Conservation (phyloP, 1,284 basidiomycete species). For the Sporisorium reilianum region DNA sequence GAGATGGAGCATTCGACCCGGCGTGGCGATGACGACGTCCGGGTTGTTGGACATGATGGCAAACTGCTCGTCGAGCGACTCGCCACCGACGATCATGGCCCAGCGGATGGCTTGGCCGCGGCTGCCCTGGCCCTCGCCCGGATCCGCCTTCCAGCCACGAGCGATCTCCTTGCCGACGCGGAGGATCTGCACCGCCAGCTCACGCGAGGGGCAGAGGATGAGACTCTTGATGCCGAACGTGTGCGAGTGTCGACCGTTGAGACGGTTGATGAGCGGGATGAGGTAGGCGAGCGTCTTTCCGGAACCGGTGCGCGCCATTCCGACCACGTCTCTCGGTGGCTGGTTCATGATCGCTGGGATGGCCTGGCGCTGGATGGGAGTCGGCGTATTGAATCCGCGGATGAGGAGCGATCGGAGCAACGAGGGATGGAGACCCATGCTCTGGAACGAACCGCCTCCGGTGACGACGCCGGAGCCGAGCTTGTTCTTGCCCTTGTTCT, state of each 20-base stretch:
- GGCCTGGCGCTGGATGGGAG: constrained; percentile 92
- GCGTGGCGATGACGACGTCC: constrained; percentile 79
- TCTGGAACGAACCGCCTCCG: constrained; percentile 68
- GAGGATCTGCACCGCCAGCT: constrained; percentile 92
- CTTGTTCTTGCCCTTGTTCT: constrained; percentile 62
- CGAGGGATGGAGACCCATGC: constrained; percentile 77
- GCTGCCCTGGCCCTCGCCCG: constrained; percentile 71
- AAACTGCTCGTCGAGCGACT: constrained; percentile 95
- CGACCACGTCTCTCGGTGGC: constrained; percentile 93
- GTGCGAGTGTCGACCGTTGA: constrained; percentile 83
- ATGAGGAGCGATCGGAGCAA: constrained; percentile 86
- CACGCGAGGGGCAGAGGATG: constrained; percentile 90
- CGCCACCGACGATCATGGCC: constrained; percentile 95
- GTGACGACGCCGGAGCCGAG: constrained; percentile 54
- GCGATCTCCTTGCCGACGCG: constrained; percentile 94
- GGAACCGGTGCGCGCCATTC: constrained; percentile 98
- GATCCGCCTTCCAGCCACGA: constrained; percentile 75
- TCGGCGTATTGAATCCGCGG: constrained; percentile 94
- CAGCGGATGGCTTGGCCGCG: constrained; percentile 79
- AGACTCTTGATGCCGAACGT: constrained; percentile 87
- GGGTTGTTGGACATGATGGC: constrained; percentile 94
- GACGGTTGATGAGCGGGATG: constrained; percentile 87
- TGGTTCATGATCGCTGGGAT: constrained; percentile 86
- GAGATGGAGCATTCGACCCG: constrained; percentile 94
- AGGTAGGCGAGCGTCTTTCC: constrained; percentile 98